Evolutionary conservation across 2,329 filamentous ascomycete species (phyloP).

Genomic region (Davidsoniella virescens): DNA sequence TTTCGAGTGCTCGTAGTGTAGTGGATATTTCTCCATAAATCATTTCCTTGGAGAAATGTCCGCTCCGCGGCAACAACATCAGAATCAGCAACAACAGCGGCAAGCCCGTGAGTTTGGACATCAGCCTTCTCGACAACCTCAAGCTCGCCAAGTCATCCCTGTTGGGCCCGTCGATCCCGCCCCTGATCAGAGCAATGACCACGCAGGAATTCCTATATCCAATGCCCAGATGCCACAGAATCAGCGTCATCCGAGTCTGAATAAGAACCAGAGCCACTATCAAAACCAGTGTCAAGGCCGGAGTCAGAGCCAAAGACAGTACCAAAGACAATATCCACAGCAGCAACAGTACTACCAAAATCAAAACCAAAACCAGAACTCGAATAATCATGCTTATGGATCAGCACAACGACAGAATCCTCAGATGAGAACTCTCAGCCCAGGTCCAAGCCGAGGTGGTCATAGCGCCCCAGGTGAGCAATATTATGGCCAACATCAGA

Average conservation of each 20-base stretch:
- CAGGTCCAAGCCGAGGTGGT: not conserved
- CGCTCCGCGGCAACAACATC: not conserved
- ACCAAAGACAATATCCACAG: constrained; percentile 1
- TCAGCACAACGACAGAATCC: not conserved
- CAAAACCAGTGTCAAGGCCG: not conserved
- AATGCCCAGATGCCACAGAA: not conserved
- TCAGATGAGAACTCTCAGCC: not conserved
- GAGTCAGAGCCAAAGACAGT: not conserved
- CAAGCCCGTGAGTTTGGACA: constrained; percentile 5
- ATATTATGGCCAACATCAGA: not conserved
- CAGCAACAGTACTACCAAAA: not conserved
- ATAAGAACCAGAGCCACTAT: not conserved
- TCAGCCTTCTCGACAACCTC: not conserved
- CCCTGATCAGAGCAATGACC: not conserved
- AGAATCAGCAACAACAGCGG: not conserved
- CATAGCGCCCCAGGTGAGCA: not conserved
- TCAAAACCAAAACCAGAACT: not conserved
- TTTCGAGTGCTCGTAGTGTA: no score
- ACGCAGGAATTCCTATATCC: not conserved
- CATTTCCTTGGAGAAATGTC: not conserved
- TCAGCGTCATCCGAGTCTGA: not conserved
- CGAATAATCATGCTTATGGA: not conserved
- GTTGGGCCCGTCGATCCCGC: constrained; percentile 1
- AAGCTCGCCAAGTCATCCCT: not conserved
- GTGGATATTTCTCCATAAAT: no score